phyloP scores from a whole-genome alignment of 83 land plant genomes.

The Thuja plicata region DNA sequence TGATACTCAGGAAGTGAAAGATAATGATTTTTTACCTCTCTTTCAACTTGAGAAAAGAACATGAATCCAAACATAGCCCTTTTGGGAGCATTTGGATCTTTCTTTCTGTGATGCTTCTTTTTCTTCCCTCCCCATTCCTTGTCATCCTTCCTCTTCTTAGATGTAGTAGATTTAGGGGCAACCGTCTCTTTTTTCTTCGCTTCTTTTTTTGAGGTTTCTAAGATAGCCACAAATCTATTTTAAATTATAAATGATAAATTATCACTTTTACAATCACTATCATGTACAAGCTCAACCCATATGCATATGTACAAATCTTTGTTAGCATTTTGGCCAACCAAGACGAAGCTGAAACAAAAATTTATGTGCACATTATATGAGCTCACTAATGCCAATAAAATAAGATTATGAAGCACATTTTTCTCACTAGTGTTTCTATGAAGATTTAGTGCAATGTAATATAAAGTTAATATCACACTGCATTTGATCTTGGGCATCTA shows the following conservation, averaged over 20 bases:
- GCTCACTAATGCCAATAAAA: not conserved
- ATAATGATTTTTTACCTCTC: conserved; percentile 30
- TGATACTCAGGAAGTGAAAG: not conserved
- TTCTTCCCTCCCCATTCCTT: conserved; percentile 40
- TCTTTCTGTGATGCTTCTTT: conserved; percentile 30
- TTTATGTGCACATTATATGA: not conserved
- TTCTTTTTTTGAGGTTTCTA: conserved; percentile 45
- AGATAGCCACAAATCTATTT: conserved; percentile 3
- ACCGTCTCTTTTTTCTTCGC: conserved; percentile 31
- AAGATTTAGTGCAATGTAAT: not conserved
- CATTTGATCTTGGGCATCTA: not conserved
- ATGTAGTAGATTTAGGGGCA: conserved; percentile 31
- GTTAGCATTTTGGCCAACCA: not conserved
- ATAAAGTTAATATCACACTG: not conserved
- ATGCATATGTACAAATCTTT: not conserved
- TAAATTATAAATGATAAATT: not conserved
- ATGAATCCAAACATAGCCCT: conserved; percentile 45
- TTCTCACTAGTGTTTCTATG: not conserved
- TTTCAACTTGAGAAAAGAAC: conserved; percentile 38
- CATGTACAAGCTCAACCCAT: not conserved
- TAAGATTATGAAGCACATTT: not conserved
- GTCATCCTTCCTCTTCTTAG: conserved; percentile 39
- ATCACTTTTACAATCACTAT: not conserved
- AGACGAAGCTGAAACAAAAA: not conserved
- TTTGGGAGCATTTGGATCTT: conserved; percentile 67